phyloP scores from a whole-genome alignment of 2,329 filamentous ascomycete species.

The Colletotrichum tropicicola region DNA sequence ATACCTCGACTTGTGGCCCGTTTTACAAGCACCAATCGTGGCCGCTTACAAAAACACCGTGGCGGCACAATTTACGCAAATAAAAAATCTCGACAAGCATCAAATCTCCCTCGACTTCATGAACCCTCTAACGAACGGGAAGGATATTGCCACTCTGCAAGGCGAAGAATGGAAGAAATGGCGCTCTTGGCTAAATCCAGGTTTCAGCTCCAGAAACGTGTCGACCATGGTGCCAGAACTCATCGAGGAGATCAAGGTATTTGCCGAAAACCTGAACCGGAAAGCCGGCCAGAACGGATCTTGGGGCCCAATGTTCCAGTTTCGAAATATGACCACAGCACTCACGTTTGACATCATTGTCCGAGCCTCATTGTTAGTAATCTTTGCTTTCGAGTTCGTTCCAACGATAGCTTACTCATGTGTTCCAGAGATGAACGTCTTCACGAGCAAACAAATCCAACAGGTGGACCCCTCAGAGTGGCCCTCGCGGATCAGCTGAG shows the following conservation, averaged over 20 bases:
- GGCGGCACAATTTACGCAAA: slow-evolving; percentile 30
- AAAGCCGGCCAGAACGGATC: background rate
- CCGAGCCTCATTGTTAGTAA: slow-evolving; percentile 32
- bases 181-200: slow-evolving; percentile 43
- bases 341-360: slow-evolving; percentile 39
- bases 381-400: accelerated
- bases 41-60: slow-evolving; percentile 26
- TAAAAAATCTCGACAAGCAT: slow-evolving; percentile 21
- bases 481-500: slow-evolving; percentile 12
- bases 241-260: slow-evolving; percentile 6
- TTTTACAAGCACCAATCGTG: slow-evolving; percentile 21
- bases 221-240: slow-evolving; percentile 5
- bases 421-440: slow-evolving; percentile 39
- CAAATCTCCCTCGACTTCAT: slow-evolving; percentile 13
- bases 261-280: background rate
- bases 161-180: slow-evolving; percentile 34
- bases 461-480: background rate
- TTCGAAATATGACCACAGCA: slow-evolving; percentile 13
- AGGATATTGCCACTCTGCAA: slow-evolving; percentile 1
- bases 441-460: slow-evolving; percentile 37
- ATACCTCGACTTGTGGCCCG: slow-evolving; percentile 35
- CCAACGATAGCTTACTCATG: background rate
- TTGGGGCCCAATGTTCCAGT: slow-evolving; percentile 20
- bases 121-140: slow-evolving; percentile 9
- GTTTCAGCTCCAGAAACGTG: slow-evolving; percentile 35